These are phyloP conservation scores for Tricholoma flavovirens DNA, from an alignment of 768 basidiomycete genomes.

Conservation along the genomic window DNA sequence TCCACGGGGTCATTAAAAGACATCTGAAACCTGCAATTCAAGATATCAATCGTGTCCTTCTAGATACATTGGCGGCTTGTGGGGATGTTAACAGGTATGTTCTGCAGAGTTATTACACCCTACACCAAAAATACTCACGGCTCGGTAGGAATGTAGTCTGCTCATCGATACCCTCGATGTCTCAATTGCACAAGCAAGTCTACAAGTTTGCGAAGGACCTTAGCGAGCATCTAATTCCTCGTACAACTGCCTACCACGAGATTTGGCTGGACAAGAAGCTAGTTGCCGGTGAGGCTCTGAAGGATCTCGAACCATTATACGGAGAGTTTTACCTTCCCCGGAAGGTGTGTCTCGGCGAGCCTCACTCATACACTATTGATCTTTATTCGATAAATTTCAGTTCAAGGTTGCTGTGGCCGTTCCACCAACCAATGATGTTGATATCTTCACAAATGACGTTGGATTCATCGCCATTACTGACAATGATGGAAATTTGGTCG, in stretches of 20 bases:
- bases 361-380: not conserved
- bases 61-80: constrained; percentile 97
- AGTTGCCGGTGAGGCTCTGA: constrained; percentile 88
- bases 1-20: constrained; percentile 97
- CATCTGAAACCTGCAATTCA: constrained; percentile 96
- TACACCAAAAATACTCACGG: not conserved
- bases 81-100: constrained; percentile 90
- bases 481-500: constrained; percentile 67
- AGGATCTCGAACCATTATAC: constrained; percentile 96
- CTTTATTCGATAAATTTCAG: constrained; percentile 33
- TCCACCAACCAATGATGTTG: constrained; percentile 94
- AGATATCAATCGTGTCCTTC: constrained; percentile 82
- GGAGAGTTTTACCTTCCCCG: constrained; percentile 96
- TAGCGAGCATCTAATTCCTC: constrained; percentile 82
- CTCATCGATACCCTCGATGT: constrained; percentile 85
- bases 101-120: not conserved
- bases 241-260: constrained; percentile 93
- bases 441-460: constrained; percentile 92
- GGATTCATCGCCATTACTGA: constrained; percentile 94
- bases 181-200: constrained; percentile 79
- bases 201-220: constrained; percentile 79
- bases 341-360: constrained; percentile 50
- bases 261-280: constrained; percentile 99
- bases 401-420: constrained; percentile 98
- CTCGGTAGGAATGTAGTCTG: constrained; percentile 75